Evolutionary conservation across 1,139 yeast genomes (phyloP).

Genomic region (Yamadazyma buinensis): DNA sequence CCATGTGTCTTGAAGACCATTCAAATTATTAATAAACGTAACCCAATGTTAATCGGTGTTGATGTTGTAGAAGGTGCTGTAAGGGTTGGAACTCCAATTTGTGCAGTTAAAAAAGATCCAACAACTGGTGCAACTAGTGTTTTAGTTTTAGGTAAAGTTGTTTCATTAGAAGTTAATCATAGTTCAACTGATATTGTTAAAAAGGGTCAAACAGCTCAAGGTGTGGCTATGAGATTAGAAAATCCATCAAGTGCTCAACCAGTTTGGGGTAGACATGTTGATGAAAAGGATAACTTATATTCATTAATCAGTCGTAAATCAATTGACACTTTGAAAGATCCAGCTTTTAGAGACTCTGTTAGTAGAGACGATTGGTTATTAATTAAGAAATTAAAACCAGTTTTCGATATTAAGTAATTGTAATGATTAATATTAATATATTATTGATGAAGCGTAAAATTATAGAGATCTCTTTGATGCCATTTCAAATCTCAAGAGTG

Average conservation of each 20-base stretch:
- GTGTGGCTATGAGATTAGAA: conserved; percentile 97
- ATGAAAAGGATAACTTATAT: conserved; percentile 83
- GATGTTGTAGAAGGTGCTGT: conserved; percentile 91
- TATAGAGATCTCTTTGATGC: too few species aligned
- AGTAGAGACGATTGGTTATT: conserved; percentile 94
- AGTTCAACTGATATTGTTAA: conserved; percentile 74
- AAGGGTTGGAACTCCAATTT: conserved; percentile 90
- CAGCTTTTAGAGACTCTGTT: conserved; percentile 93
- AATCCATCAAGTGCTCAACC: conserved; percentile 92
- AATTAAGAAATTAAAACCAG: conserved; percentile 81
- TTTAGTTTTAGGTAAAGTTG: conserved; percentile 78
- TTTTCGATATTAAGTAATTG: conserved; percentile 67
- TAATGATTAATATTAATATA: too few species aligned
- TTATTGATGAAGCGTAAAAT: too few species aligned
- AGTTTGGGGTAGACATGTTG: conserved; percentile 98
- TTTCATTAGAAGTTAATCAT: conserved; percentile 91
- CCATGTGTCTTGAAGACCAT: conserved; percentile 93
- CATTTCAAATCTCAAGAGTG: too few species aligned
- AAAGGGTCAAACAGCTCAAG: conserved; percentile 95
- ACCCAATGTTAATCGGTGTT: conserved; percentile 99
- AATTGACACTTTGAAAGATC: conserved; percentile 95
- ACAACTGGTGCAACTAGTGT: conserved; percentile 70
- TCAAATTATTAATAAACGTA: conserved; percentile 96
- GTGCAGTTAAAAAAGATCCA: conserved; percentile 90
- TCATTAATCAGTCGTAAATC: conserved; percentile 85